Evolutionary conservation across 305 asterid genomes (phyloP), one percentile per base, ranked within the genome.

Genomic region (Rubia tinctorum): DNA sequence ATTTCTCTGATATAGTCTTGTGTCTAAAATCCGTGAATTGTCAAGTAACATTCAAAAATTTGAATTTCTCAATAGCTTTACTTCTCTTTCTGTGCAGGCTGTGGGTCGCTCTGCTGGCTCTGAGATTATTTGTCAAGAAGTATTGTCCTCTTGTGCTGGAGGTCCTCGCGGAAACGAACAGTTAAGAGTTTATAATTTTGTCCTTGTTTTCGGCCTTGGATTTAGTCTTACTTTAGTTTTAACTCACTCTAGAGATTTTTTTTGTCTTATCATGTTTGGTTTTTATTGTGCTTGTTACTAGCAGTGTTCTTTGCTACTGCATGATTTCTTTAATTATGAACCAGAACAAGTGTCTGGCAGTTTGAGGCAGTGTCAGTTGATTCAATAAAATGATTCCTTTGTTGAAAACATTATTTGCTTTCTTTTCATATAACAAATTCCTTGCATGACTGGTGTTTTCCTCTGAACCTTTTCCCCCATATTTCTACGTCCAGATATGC

Each of bases 151-250:
- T 34, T 92, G 95, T 75, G 86, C 90, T 68, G 88, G 94, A 75
- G 95, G 98, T 45, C 96, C 96, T 73, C 94, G 96, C 72, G 99
- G 96, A 78, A 90, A 86, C 74, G 93, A 90, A 85, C 99, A 95
- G 97, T 92, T 86, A 82, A 79, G 90, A 56, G 68, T 72, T 80
- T 58, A 47, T 72, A 67, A 10, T 0, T 65, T 78, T 70, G 45
- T 59, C 45, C 17, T 27, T 51, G 12, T 60, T 64, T 60, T 61
- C 47, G 10, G 55, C 7, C 17, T 42, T 71, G 15, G 18, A 40
- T 70, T 53, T 39, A 13, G 2, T 64, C 69, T 66, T 44, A 22
- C 56, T 8, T 22, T 23, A 49, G 39, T 49, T 58, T 39, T 22
- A 30, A 6, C 20, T 8, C 17, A 18, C 27, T 6, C 15, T 34